These are phyloP conservation scores for Bruguiera sexangula DNA, from an alignment of 345 rosid genomes.

Conservation along the genomic window DNA sequence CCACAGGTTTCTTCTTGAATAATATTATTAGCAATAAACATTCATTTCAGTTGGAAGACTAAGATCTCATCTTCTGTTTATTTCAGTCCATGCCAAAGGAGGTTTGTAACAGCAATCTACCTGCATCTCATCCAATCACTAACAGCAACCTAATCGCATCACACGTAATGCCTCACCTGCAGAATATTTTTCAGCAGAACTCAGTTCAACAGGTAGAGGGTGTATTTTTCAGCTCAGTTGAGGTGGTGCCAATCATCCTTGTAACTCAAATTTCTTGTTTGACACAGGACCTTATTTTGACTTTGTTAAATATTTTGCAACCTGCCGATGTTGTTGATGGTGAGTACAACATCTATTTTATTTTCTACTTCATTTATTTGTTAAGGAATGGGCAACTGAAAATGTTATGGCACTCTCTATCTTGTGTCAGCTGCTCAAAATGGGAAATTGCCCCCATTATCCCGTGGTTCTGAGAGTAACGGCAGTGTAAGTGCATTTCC, in stretches of 20 bases:
- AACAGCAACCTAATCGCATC: constrained; percentile 39
- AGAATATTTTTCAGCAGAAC: constrained; percentile 83
- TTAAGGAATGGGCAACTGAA: constrained; percentile 6
- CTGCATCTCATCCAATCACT: constrained; percentile 40
- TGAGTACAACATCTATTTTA: constrained; percentile 33
- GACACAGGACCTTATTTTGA: constrained; percentile 71
- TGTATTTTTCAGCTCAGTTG: neutral
- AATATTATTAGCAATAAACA: neutral
- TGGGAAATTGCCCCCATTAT: constrained; percentile 79
- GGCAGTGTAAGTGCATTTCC: constrained; percentile 52
- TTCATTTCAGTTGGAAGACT: neutral
- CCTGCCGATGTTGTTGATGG: constrained; percentile 63
- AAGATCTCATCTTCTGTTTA: constrained; percentile 4
- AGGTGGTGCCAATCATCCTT: neutral
- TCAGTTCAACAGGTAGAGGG: constrained; percentile 74
- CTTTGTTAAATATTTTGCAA: constrained; percentile 66
- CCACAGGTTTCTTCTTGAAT: neutral
- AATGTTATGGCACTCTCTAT: neutral
- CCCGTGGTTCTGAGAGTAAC: constrained; percentile 64
- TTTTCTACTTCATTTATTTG: constrained; percentile 7
- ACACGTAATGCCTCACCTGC: constrained; percentile 69
- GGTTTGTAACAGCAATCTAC: constrained; percentile 32
- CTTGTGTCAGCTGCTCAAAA: constrained; percentile 59
- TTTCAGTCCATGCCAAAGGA: constrained; percentile 64
- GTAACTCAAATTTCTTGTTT: constrained; percentile 21